Base-by-base conservation (phyloP, 2,329 filamentous ascomycete species). In the Epichloe typhina region DNA sequence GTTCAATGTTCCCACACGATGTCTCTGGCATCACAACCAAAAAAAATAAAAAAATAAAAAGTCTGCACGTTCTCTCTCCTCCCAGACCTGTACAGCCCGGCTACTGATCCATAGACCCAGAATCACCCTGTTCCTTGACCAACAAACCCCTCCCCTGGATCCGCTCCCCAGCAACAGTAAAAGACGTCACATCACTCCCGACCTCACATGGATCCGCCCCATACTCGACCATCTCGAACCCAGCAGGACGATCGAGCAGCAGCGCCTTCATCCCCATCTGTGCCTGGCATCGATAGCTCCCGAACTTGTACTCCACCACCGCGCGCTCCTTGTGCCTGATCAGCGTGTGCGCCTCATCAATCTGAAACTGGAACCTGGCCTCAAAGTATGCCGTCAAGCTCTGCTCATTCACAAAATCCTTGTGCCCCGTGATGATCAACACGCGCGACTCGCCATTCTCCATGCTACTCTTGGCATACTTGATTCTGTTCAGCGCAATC, bases 211-310 rank as follows among this genome's bases (percentile, higher is more conserved):
- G 67, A 48, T 69, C 67, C 12, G 61, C 57, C 0, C 65, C 66
- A 56, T 64, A 69, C 55, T 68, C 66, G 2, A 66, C 67, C 58
- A 62, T 66, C 48, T 67, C 64, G 5, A 69, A 59, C 0, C 66
- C 65, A 2, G 36, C 46, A 0, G 66, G 67, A 1, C 56, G 52
- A 11, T 69, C 63, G 53, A 63, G 64, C 47, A 68, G 63, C 26
- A 71, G 57, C 0, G 67, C 60, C 60, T 67, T 67, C 58, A 68
- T 67, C 1, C 71, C 75, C 48, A 72, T 68, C 62, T 77, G 70
- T 0, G 75, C 68, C 66, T 80, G 77, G 61, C 72, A 76, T 1
- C 75, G 70, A 52, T 70, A 80, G 50, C 74, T 77, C 0, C 73
- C 74, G 55, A 80, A 80, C 11, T 70, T 67, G 55, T 72, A 76